These are phyloP conservation scores for Backusella macrospora DNA, from an alignment of 192 early-diverging fungal genomes.

Conservation along the genomic window DNA sequence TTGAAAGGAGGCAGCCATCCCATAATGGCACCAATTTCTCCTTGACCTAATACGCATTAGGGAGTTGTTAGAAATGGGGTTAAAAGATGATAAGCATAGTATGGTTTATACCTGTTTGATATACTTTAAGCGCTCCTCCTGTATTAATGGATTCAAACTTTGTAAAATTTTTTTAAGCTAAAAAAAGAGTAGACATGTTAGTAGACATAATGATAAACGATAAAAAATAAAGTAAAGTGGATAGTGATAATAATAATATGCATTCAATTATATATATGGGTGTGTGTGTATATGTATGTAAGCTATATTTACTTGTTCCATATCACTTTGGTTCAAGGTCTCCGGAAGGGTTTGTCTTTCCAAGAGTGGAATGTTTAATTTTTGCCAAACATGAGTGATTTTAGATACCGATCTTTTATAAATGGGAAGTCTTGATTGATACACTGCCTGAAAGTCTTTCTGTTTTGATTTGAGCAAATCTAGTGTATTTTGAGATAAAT, in stretches of 20 bases:
- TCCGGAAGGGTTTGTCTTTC: constrained; percentile 12
- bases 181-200: constrained; percentile 9
- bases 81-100: neutral
- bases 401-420: constrained; percentile 29
- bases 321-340: constrained; percentile 19
- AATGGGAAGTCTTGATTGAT: constrained; percentile 41
- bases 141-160: neutral
- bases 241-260: constrained; percentile 1
- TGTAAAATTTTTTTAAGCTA: neutral
- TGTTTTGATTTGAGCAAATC: constrained; percentile 38
- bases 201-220: neutral
- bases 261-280: neutral
- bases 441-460: constrained; percentile 38
- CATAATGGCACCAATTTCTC: constrained; percentile 37
- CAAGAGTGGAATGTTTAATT: constrained; percentile 26
- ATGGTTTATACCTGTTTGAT: constrained; percentile 10
- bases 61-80: constrained; percentile 23
- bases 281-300: neutral
- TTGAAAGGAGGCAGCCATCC: constrained; percentile 48
- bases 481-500: constrained; percentile 44
- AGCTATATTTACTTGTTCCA: constrained; percentile 28
- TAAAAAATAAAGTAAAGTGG: too few relatives aligned
- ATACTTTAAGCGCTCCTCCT: neutral
- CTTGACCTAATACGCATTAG: constrained; percentile 37
- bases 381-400: constrained; percentile 35